Evolutionary conservation across 2,329 filamentous ascomycete genomes (phyloP), one percentile per base, ranked within the genome.

Genomic region (Arthroderma uncinatum): DNA sequence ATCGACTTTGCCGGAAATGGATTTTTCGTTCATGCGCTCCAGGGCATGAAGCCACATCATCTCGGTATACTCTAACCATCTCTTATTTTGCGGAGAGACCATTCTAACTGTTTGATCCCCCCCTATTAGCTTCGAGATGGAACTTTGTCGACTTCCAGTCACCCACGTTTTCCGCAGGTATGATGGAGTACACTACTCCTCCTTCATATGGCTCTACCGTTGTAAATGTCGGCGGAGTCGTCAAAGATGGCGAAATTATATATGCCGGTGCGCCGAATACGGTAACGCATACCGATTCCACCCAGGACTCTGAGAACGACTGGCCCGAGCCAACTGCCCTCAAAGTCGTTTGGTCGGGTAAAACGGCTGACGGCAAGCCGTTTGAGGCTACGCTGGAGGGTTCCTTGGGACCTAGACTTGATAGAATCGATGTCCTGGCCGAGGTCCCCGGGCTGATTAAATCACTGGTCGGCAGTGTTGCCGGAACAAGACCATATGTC

Each of bases 1-100:
- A 78, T 95, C 61, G 85, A 95, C 70, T 84, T 95, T 71, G 85
- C 12, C 82, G 92, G 92, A 58, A 82, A 79, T 61, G 90, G 84
- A 33, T 77, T 94, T 66, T 92, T 90, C 74, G 79, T 86, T 63
- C 86, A 93, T 71, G 91, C 89, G 40, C 76, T 97, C 54, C 93
- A 97, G 76, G 93, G 91, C 70, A 97, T 97, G 92, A 98, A 98
- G 80, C 93, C 93, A 40, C 93, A 98, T 72, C 94, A 98, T 70
- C 87, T 90, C 59, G 91, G 81, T 83, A 76, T 65, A 75, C 65
- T 53, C 10, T 19, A 56, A n/a, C 12, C 39, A 14, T 19, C 6
- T 25, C 36, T 6, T 19, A 16, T 37, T 5, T 8, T 39, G 14
- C 19, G 9, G 25, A 4, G 23, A 21, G 52, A 8, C 28, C 28